Conservation (phyloP, 129 eudicot species). For the Mikania micrantha region DNA sequence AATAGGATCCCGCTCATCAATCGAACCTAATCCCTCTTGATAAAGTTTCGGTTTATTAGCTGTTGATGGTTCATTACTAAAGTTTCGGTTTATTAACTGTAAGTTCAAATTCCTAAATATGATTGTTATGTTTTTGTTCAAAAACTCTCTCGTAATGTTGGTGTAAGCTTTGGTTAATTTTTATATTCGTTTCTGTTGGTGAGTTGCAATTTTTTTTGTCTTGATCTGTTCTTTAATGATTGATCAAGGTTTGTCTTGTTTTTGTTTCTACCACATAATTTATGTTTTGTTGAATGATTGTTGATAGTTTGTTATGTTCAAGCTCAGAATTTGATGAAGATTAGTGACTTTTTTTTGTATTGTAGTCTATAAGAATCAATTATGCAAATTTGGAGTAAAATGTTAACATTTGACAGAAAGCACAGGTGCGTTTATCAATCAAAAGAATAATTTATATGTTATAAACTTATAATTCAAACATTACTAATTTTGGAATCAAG, state of each 20-base stretch:
- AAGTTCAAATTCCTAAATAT: too few species aligned
- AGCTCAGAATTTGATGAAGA: not conserved
- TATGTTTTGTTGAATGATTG: not conserved
- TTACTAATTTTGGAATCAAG: not conserved
- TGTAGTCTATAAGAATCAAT: not conserved
- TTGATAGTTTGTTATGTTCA: not conserved
- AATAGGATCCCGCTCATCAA: too few species aligned
- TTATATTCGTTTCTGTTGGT: not conserved
- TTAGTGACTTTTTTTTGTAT: not conserved
- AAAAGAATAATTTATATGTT: not conserved
- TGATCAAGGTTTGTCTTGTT: not conserved
- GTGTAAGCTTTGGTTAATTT: not conserved
- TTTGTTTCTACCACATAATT: not conserved
- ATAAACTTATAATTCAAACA: constrained; percentile 1
- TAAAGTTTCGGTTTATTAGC: too few species aligned
- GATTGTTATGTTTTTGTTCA: too few species aligned
- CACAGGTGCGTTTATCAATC: constrained; percentile 52
- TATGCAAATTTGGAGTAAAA: constrained; percentile 9
- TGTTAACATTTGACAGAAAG: constrained; percentile 27
- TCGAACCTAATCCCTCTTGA: too few species aligned
- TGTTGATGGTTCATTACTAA: too few species aligned
- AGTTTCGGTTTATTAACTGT: too few species aligned
- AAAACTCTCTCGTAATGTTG: too few species aligned
- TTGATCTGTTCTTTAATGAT: constrained; percentile 37
- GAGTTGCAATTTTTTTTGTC: constrained; percentile 10